Evolutionary conservation across 768 basidiomycete genomes (phyloP).

Genomic region (Kwoniella shandongensis): DNA sequence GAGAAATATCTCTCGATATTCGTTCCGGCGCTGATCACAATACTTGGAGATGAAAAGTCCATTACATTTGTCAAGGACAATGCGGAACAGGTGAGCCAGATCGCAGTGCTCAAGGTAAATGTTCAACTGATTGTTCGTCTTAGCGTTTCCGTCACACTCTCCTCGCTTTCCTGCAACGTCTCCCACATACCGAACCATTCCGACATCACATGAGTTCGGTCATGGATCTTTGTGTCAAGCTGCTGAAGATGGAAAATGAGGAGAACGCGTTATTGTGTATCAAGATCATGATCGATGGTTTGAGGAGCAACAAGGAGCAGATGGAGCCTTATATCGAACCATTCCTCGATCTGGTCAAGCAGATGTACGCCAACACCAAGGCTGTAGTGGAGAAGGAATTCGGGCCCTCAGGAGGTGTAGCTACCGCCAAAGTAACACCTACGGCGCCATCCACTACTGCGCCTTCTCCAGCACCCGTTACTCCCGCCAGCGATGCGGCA

Average conservation of each 20-base stretch:
- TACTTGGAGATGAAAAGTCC: slow-evolving; percentile 41
- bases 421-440: neutral
- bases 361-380: slow-evolving; percentile 72
- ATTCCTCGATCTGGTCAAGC: slow-evolving; percentile 76
- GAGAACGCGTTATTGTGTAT: slow-evolving; percentile 87
- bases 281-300: slow-evolving; percentile 86
- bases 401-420: slow-evolving; percentile 47
- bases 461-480: slow-evolving; percentile 12
- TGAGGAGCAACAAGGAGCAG: slow-evolving; percentile 57
- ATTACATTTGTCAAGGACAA: slow-evolving; percentile 56
- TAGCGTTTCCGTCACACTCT: slow-evolving; percentile 82
- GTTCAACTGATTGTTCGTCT: neutral
- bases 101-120: neutral
- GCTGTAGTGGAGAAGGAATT: slow-evolving; percentile 72
- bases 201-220: slow-evolving; percentile 67
- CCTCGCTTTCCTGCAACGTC: slow-evolving; percentile 83
- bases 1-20: slow-evolving; percentile 46
- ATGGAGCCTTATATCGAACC: slow-evolving; percentile 73
- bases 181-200: slow-evolving; percentile 77
- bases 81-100: slow-evolving; percentile 50
- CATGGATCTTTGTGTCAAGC: slow-evolving; percentile 75
- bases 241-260: slow-evolving; percentile 88
- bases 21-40: slow-evolving; percentile 37
- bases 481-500: slow-evolving; percentile 20
- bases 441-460: slow-evolving; percentile 6